Evolutionary conservation across 805 yeast genomes (phyloP).

Genomic region (Wickerhamiella occidentalis): DNA sequence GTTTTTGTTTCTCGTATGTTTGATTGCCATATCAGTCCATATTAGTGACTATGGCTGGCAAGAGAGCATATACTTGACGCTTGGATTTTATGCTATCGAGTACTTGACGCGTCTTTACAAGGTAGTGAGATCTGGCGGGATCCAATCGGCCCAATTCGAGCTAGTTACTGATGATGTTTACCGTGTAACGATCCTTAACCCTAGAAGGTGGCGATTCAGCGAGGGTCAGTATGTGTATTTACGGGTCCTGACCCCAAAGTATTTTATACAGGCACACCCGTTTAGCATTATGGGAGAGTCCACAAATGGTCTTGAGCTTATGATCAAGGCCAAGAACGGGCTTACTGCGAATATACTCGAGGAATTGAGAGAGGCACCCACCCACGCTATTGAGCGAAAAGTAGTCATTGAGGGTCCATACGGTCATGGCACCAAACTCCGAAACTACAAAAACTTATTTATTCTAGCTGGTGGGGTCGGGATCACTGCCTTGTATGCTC

Average conservation of each 20-base stretch:
- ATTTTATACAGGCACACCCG: constrained; percentile 66
- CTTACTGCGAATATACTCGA: constrained; percentile 19
- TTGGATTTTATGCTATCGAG: constrained; percentile 62
- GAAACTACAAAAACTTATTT: constrained; percentile 33
- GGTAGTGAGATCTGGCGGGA: constrained; percentile 43
- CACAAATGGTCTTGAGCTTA: constrained; percentile 33
- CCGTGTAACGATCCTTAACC: not conserved
- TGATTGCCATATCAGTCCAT: constrained; percentile 38
- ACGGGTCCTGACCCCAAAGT: constrained; percentile 38
- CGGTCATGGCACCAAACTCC: constrained; percentile 36
- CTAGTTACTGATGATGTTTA: constrained; percentile 29
- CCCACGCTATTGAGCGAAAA: constrained; percentile 23
- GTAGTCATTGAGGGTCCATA: constrained; percentile 52
- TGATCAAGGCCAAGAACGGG: constrained; percentile 43
- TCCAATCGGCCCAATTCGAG: constrained; percentile 23
- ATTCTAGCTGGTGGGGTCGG: constrained; percentile 58
- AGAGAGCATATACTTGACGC: constrained; percentile 40
- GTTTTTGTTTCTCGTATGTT: constrained; percentile 15
- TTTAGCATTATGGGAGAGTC: constrained; percentile 35
- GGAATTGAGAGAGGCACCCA: not conserved
- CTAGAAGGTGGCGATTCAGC: constrained; percentile 32
- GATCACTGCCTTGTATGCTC: constrained; percentile 44
- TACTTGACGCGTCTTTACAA: constrained; percentile 44
- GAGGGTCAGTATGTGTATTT: constrained; percentile 45
- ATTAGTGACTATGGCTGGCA: constrained; percentile 48